phyloP scores from a whole-genome alignment of 768 basidiomycete species.

The Mycena amicta region DNA sequence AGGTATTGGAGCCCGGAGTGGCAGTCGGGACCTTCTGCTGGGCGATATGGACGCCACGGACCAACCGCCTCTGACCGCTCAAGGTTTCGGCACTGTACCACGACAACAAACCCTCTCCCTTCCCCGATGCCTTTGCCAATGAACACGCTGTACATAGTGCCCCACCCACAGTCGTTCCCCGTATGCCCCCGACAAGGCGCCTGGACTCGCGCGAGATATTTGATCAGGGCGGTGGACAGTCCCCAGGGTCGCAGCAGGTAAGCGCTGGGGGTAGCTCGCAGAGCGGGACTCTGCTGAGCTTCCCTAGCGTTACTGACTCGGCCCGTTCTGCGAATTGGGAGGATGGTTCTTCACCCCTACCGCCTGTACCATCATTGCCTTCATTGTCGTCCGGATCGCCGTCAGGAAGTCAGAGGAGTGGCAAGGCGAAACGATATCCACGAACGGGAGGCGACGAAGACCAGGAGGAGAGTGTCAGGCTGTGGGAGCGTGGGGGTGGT shows the following conservation, averaged over 20 bases:
- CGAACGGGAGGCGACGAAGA: slow-evolving; percentile 56
- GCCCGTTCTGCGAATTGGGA: slow-evolving; percentile 45
- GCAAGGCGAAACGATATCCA: slow-evolving; percentile 49
- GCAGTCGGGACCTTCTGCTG: slow-evolving; percentile 15
- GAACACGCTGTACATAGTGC: slow-evolving; percentile 47
- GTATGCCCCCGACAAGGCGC: slow-evolving; percentile 32
- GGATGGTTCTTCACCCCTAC: slow-evolving; percentile 29
- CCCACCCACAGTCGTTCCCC: slow-evolving; percentile 44
- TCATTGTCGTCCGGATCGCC: slow-evolving; percentile 18
- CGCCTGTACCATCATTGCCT: not conserved
- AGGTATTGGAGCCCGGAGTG: not conserved
- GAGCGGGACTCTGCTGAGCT: slow-evolving; percentile 45
- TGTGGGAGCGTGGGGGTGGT: slow-evolving; percentile 42
- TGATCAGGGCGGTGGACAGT: slow-evolving; percentile 26
- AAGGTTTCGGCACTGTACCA: not conserved
- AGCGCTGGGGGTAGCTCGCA: slow-evolving; percentile 20
- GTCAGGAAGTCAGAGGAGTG: slow-evolving; percentile 28
- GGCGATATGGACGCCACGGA: slow-evolving; percentile 20
- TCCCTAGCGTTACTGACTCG: slow-evolving; percentile 58
- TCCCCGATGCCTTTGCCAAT: slow-evolving; percentile 28
- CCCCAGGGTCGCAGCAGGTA: too few relatives aligned
- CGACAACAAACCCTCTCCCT: slow-evolving; percentile 35
- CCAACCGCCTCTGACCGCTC: slow-evolving; percentile 2
- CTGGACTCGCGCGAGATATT: slow-evolving; percentile 44
- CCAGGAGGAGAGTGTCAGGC: slow-evolving; percentile 59